A percentile compares a stretch with the other conserved stretches of the same genome.
These are phyloP conservation scores for Escovopsis sp. DNA, from an alignment of 2,329 filamentous ascomycete genomes.

Conservation along the genomic window DNA sequence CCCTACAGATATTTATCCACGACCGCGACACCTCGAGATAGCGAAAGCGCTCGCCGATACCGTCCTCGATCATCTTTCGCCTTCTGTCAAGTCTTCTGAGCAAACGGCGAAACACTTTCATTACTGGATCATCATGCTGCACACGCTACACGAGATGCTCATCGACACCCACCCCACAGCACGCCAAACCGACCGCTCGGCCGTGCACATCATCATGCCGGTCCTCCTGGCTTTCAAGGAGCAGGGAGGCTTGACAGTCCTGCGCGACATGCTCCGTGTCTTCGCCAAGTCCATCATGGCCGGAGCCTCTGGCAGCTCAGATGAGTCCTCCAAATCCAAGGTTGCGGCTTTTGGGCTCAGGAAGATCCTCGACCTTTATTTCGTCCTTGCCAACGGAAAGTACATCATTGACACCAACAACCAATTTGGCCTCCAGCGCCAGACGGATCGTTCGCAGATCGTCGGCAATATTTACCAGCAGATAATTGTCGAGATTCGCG, in stretches of 20 bases:
- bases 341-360: constrained; percentile 49
- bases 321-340: constrained; percentile 31
- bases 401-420: constrained; percentile 63
- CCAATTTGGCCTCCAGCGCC: constrained; percentile 29
- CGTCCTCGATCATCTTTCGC: constrained; percentile 50
- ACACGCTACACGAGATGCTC: constrained; percentile 63
- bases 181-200: constrained; percentile 33
- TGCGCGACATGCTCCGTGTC: constrained; percentile 57
- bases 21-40: constrained; percentile 39
- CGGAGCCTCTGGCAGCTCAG: constrained; percentile 25
- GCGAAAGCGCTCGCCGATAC: constrained; percentile 56
- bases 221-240: constrained; percentile 81
- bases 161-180: constrained; percentile 42
- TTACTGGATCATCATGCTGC: constrained; percentile 70
- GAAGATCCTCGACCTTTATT: constrained; percentile 73
- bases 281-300: constrained; percentile 33
- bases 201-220: constrained; percentile 48
- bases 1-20: constrained; percentile 42
- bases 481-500: constrained; percentile 73
- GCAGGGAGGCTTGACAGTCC: constrained; percentile 55
- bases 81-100: constrained; percentile 26
- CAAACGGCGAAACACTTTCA: constrained; percentile 51
- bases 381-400: constrained; percentile 61
- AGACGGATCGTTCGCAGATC: constrained; percentile 26
- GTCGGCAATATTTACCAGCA: constrained; percentile 43